Conservation (phyloP, 2,329 filamentous ascomycete species). For the Penicillium sp. region DNA sequence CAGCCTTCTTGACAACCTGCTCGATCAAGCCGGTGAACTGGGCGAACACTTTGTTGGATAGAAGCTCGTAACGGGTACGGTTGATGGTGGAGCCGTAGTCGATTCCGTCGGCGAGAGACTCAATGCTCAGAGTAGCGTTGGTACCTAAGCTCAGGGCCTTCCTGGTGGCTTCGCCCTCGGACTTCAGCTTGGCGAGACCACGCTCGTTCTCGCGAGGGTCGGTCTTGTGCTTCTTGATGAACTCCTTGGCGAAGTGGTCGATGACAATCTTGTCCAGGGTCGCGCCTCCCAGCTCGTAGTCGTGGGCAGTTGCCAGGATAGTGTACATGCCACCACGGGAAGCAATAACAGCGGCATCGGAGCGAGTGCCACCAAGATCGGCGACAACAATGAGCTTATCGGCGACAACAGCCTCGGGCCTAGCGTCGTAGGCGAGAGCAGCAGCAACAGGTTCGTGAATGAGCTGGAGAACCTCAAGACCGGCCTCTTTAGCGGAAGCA, state of each 20-base stretch:
- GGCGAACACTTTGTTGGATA: constrained; percentile 83
- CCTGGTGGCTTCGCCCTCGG: constrained; percentile 89
- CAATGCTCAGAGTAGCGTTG: constrained; percentile 90
- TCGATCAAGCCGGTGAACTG: constrained; percentile 87
- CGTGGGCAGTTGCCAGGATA: constrained; percentile 88
- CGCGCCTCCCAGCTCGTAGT: constrained; percentile 89
- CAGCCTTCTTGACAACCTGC: constrained; percentile 87
- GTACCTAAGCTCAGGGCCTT: constrained; percentile 86
- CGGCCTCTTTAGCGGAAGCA: constrained; percentile 77
- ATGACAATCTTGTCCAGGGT: constrained; percentile 89
- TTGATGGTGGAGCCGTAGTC: constrained; percentile 94
- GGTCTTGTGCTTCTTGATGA: constrained; percentile 92
- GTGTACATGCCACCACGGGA: constrained; percentile 96
- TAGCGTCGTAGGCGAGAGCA: constrained; percentile 87
- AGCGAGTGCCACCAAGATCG: constrained; percentile 89
- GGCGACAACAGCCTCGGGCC: constrained; percentile 71
- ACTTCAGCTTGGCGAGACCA: constrained; percentile 87
- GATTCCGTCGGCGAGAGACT: constrained; percentile 84
- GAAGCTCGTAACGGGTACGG: constrained; percentile 87
- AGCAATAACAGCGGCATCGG: constrained; percentile 87
- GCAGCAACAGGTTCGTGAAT: constrained; percentile 90
- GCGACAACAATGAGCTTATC: constrained; percentile 94
- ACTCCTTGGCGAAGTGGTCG: constrained; percentile 98
- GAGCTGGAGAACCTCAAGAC: constrained; percentile 87
- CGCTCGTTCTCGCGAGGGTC: constrained; percentile 83